Base-by-base conservation (phyloP, 2,329 filamentous ascomycete genomes). In the Blastomyces parvus region DNA sequence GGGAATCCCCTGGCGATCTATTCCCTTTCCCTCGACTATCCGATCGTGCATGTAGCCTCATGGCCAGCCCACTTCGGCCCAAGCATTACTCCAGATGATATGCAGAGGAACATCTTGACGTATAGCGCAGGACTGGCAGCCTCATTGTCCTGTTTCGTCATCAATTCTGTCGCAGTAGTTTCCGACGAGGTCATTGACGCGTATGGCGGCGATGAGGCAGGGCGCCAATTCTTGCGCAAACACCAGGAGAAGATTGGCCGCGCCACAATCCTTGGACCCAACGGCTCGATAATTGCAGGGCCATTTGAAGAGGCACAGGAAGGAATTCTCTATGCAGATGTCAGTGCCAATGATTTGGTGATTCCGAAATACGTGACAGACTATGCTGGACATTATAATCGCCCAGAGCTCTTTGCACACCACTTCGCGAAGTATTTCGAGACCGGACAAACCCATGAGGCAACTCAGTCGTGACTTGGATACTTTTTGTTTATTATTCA, bases 321-420 rank as follows among this genome's bases (percentile, higher is more conserved):
- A 46, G 60, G 60, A 27, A 62, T 62, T 62, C n/a, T 62, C 6
- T 62, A 62, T 48, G 60, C 52, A n/a, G 27, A 19, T 58, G 38
- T 46, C 27, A 27, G 53, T 33, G 33, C 53, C 22, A 30, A 38
- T 38, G 44, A 62, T 59, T 46, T 58, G 53, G 44, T 62, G 25
- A 36, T 33, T 38, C n/a, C 40, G 17, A 62, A 62, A 46, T 62
- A 62, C 46, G 17, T 30, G 9, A 48, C 55, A 11, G 53, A 59
- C 30, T 62, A 62, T 50, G 61, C 61, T n/a, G 42, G 61, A 22
- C 40, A 62, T 38, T 59, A 59, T 52, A 40, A 62, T 36, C 53
- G 55, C 17, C 61, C 53, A 7, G 61, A 62, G 53, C 40, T 59
- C 9, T 62, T 62, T 25, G 55, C 61, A 22, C 61, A 59, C 46